Conservation (phyloP, 768 basidiomycete genomes). For the Tremella fuciformis region DNA sequence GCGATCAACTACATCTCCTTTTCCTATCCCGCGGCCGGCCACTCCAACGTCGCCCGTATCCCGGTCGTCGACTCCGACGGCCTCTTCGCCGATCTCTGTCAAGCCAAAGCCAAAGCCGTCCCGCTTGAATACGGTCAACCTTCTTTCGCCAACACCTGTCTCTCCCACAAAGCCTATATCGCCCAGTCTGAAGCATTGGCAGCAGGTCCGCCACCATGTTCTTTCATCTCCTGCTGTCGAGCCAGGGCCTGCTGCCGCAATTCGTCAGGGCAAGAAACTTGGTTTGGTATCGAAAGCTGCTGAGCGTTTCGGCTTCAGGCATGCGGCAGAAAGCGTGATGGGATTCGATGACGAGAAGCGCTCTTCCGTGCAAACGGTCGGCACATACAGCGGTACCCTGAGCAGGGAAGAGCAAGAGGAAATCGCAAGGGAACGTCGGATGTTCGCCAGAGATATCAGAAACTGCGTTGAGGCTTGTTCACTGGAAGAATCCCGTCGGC, state of each 20-base stretch:
- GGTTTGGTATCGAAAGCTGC: slow-evolving; percentile 41
- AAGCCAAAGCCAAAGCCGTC: slow-evolving; percentile 35
- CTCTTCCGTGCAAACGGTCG: slow-evolving; percentile 9
- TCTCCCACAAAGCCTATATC: slow-evolving; percentile 35
- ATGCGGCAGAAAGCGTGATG: slow-evolving; percentile 38
- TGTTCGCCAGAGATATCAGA: slow-evolving; percentile 40
- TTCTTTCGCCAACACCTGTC: slow-evolving; percentile 13
- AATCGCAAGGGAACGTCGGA: slow-evolving; percentile 40
- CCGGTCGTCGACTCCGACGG: slow-evolving; percentile 7
- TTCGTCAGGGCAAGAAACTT: slow-evolving; percentile 20
- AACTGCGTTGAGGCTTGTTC: slow-evolving; percentile 41
- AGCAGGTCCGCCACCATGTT: slow-evolving; percentile 41
- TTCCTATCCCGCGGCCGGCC: not conserved
- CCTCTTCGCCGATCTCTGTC: slow-evolving; percentile 4
- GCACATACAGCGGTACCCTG: slow-evolving; percentile 22
- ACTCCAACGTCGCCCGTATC: not conserved
- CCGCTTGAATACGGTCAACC: slow-evolving; percentile 30
- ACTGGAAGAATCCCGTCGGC: slow-evolving; percentile 29
- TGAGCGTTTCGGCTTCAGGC: slow-evolving; percentile 36
- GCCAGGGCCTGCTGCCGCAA: not conserved
- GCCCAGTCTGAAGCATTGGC: slow-evolving; percentile 43
- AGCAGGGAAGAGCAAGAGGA: slow-evolving; percentile 35
- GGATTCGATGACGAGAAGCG: slow-evolving; percentile 27
- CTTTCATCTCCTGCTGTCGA: slow-evolving; percentile 29
- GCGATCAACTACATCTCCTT: not conserved